Conservation (phyloP, 2,329 filamentous ascomycete species). For the Geosmithia flava region DNA sequence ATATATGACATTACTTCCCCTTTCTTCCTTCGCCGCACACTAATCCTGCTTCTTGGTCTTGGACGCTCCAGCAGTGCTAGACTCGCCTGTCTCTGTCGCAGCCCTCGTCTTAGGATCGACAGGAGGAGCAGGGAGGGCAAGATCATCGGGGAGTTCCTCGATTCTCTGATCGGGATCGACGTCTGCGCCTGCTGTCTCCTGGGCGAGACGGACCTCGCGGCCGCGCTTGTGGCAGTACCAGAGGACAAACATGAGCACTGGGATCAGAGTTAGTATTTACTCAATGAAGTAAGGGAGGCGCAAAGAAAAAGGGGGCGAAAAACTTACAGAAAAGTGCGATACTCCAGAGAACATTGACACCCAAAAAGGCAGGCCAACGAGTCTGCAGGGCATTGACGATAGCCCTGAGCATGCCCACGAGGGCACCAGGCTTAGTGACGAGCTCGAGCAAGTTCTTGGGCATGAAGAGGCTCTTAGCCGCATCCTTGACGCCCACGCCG, state of each 20-base stretch:
- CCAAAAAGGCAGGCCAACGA: constrained; percentile 81
- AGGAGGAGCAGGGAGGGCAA: constrained; percentile 19
- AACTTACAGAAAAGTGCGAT: constrained; percentile 72
- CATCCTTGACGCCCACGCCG: constrained; percentile 41
- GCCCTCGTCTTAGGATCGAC: too few relatives aligned
- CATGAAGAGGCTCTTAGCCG: constrained; percentile 54
- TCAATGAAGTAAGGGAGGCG: not conserved
- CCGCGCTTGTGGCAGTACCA: constrained; percentile 99
- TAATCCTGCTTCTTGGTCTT: not conserved
- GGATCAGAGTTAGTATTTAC: constrained; percentile 1
- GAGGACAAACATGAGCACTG: constrained; percentile 81
- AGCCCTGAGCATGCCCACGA: constrained; percentile 74
- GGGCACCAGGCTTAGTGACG: constrained; percentile 74
- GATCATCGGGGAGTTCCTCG: constrained; percentile 38
- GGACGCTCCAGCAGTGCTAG: not conserved
- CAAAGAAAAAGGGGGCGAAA: not conserved
- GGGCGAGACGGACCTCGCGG: constrained; percentile 67
- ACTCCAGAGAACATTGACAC: constrained; percentile 85
- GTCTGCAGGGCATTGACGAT: constrained; percentile 82
- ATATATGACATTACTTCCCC: too few relatives aligned
- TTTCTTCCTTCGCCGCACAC: too few relatives aligned
- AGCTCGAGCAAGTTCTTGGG: constrained; percentile 67
- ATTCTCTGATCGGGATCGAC: constrained; percentile 27
- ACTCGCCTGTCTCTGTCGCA: constrained; percentile 5
- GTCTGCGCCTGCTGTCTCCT: constrained; percentile 25